Conservation (phyloP, 306 rosid genomes). For the Fagus sylvatica region DNA sequence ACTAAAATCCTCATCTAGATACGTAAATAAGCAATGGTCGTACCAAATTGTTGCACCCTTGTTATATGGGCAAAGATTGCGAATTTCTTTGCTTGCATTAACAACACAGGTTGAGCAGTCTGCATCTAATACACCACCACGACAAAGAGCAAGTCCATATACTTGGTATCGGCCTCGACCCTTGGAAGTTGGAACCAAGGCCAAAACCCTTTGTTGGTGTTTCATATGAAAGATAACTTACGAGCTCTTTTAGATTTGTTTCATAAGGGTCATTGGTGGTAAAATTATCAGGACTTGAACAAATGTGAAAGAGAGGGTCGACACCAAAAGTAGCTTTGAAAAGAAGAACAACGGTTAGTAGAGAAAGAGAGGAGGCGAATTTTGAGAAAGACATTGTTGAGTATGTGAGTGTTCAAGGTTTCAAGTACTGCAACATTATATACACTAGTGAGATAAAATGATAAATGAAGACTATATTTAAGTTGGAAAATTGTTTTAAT, state of each 20-base stretch:
- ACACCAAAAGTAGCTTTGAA: not conserved
- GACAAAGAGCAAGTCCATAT: conserved; percentile 4
- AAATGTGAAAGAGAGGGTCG: not conserved
- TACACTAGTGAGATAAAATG: too few relatives aligned
- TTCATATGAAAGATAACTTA: not conserved
- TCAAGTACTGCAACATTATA: too few relatives aligned
- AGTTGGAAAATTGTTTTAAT: too few relatives aligned
- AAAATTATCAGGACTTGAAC: not conserved
- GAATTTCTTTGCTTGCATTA: not conserved
- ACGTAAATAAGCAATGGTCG: conserved; percentile 3
- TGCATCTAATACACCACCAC: not conserved
- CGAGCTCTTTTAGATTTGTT: conserved; percentile 13
- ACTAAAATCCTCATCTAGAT: not conserved
- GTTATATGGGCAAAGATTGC: not conserved
- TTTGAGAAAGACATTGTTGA: conserved; percentile 1
- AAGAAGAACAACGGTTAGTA: not conserved
- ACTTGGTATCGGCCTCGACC: not conserved
- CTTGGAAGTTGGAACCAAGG: conserved; percentile 6
- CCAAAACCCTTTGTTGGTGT: not conserved
- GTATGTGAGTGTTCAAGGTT: too few relatives aligned
- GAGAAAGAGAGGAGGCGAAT: not conserved
- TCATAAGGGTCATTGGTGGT: conserved; percentile 3
- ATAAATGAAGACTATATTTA: too few relatives aligned
- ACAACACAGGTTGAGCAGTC: conserved; percentile 4
- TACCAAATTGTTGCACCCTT: conserved; percentile 5